Evolutionary conservation across 2,329 filamentous ascomycete species (phyloP).

Genomic region (Byssoonygena ceratinophila): DNA sequence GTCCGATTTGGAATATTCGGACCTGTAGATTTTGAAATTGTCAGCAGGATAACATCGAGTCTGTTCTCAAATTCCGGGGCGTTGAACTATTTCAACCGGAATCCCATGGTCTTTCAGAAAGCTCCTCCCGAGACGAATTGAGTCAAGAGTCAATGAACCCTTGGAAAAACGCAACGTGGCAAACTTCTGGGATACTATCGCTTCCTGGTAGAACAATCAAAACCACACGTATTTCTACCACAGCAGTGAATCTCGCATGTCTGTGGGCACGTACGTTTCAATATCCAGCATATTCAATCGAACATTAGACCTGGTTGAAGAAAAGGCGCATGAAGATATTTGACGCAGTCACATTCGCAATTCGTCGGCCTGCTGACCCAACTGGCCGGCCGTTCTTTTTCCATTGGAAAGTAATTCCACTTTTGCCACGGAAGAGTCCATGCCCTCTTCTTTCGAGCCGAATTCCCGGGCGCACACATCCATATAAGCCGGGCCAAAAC

Average conservation of each 20-base stretch:
- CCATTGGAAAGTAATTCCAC: background rate
- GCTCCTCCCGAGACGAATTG: too few relatives aligned
- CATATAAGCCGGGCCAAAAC: too few relatives aligned
- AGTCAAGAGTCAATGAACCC: too few relatives aligned
- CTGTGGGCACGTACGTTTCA: background rate
- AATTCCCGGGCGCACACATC: background rate
- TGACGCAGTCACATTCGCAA: background rate
- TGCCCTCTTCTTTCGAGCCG: background rate
- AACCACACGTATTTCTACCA: too few relatives aligned
- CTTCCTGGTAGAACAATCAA: too few relatives aligned
- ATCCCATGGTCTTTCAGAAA: too few relatives aligned
- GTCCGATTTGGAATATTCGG: background rate
- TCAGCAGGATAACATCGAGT: too few relatives aligned
- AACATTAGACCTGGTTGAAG: too few relatives aligned
- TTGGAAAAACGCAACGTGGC: too few relatives aligned
- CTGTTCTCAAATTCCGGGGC: background rate
- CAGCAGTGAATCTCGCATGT: background rate
- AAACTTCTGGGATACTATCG: too few relatives aligned
- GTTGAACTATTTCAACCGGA: too few relatives aligned
- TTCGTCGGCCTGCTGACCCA: background rate
- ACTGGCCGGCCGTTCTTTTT: background rate
- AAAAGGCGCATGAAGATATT: background rate
- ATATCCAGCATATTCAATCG: background rate
- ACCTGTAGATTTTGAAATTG: background rate
- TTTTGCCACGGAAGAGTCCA: background rate